Conservation (phyloP, 2,329 filamentous ascomycete genomes). For the Penicillium sp. region DNA sequence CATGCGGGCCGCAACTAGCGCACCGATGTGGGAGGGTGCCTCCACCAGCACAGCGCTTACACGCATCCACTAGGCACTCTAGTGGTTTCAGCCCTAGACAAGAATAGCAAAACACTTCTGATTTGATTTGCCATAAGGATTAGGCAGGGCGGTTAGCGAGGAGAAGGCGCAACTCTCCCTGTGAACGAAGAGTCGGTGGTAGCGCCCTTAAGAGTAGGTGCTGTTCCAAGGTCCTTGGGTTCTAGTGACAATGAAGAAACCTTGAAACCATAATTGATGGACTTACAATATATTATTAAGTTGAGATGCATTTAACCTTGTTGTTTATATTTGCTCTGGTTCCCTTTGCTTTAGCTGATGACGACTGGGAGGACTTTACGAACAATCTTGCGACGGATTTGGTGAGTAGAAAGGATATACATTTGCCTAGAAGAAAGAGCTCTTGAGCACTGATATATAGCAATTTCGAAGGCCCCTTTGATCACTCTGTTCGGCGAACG, state of each 20-base stretch:
- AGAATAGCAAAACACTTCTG: background rate
- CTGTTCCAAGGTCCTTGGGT: too few relatives aligned
- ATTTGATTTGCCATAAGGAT: background rate
- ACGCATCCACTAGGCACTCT: conserved; percentile 4
- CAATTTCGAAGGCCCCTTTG: conserved; percentile 29
- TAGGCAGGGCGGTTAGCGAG: conserved; percentile 1
- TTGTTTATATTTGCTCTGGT: conserved; percentile 16
- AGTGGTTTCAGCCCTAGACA: conserved; percentile 7
- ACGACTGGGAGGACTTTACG: conserved; percentile 38
- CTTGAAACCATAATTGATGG: too few relatives aligned
- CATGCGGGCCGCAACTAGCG: conserved; percentile 15
- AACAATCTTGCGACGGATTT: conserved; percentile 42
- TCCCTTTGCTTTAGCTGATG: conserved; percentile 25
- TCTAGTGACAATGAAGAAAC: too few relatives aligned
- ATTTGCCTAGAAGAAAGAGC: background rate
- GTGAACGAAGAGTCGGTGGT: too few relatives aligned
- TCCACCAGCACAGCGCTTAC: conserved; percentile 14
- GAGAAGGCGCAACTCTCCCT: too few relatives aligned
- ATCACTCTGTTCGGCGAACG: conserved; percentile 48
- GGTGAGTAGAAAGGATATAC: conserved; percentile 20
- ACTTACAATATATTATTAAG: too few relatives aligned
- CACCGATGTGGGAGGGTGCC: background rate
- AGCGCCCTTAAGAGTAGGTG: too few relatives aligned
- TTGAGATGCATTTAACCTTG: conserved; percentile 3
- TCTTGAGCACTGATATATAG: background rate